Conservation (phyloP, 805 yeast genomes). For the Monosporozyma yasuniensis region DNA sequence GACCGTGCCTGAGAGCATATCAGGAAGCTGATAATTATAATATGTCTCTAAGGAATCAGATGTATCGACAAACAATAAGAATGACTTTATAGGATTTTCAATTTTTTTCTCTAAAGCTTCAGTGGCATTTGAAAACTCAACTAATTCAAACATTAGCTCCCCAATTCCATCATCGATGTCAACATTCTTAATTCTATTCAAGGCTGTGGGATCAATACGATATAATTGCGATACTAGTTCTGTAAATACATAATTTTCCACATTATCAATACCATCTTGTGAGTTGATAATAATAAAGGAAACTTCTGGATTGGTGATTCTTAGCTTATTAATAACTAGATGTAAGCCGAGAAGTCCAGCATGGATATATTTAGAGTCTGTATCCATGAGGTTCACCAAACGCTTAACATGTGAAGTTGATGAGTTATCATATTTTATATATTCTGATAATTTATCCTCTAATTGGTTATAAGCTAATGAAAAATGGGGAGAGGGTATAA, state of each 20-base stretch:
- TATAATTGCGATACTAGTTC: background rate
- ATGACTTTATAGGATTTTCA: background rate
- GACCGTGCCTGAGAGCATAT: too few relatives aligned
- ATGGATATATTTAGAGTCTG: background rate
- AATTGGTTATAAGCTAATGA: background rate
- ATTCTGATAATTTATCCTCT: background rate
- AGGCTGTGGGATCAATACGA: background rate
- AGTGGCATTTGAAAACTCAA: background rate
- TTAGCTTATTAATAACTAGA: background rate
- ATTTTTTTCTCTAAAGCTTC: background rate
- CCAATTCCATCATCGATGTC: background rate
- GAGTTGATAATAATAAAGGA: background rate
- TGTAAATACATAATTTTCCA: background rate
- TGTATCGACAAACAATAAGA: background rate
- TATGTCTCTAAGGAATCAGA: too few relatives aligned
- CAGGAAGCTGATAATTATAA: too few relatives aligned
- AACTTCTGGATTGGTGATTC: background rate
- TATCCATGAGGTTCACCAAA: background rate
- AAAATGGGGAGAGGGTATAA: background rate
- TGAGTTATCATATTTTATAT: background rate
- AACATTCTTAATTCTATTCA: background rate
- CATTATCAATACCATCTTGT: background rate
- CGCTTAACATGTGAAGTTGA: too few relatives aligned
- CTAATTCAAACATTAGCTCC: background rate
- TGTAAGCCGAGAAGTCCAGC: background rate